Evolutionary conservation across 345 rosid species (phyloP).

Genomic region (Eucalyptus tenuipes): DNA sequence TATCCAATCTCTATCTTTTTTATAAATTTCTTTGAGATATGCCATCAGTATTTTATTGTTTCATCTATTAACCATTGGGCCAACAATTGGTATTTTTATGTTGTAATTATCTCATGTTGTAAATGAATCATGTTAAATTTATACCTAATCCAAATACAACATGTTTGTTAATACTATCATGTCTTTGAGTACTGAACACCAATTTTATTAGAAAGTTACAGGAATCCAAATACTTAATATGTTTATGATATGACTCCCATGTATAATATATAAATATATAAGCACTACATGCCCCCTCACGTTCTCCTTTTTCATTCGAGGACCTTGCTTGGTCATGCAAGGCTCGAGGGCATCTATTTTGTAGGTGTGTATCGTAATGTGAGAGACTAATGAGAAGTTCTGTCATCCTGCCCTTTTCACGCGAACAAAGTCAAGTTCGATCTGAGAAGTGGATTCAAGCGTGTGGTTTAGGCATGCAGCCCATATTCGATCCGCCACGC

Average conservation of each 20-base stretch:
- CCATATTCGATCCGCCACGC: accelerated
- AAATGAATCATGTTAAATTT: neutral
- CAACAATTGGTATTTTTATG: neutral
- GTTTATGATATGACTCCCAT: neutral
- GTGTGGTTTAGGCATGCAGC: neutral
- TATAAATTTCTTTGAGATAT: neutral
- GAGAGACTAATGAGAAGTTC: neutral
- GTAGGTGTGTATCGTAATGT: neutral
- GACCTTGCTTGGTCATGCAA: neutral
- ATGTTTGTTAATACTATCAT: neutral
- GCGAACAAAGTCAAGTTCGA: accelerated
- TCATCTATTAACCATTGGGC: neutral
- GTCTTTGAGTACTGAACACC: neutral
- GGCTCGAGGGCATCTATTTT: neutral
- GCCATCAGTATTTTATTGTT: neutral
- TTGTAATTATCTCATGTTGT: neutral
- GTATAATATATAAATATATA: neutral
- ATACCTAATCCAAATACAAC: neutral
- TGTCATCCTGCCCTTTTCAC: accelerated
- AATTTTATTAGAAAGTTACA: neutral
- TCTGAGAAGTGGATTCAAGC: neutral
- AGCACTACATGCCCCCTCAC: neutral
- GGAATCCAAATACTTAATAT: neutral
- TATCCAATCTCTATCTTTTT: neutral
- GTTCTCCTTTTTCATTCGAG: neutral